These are phyloP conservation scores for Blastobotrys persicus DNA, from an alignment of 1,139 yeast species.

Conservation along the genomic window DNA sequence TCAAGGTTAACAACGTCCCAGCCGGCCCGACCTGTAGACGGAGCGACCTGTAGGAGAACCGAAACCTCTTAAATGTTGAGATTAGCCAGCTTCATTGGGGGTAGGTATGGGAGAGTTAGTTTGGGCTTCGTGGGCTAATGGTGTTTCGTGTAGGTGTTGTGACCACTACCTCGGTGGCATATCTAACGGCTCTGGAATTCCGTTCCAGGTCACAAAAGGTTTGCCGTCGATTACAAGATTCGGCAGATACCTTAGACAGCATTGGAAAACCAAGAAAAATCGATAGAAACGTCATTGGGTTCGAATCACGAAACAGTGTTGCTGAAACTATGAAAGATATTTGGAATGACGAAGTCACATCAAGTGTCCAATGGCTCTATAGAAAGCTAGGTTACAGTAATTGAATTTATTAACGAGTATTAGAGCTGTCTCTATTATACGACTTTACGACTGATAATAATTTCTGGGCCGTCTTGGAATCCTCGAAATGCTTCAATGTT, in stretches of 20 bases:
- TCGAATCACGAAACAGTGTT: slow-evolving; percentile 46
- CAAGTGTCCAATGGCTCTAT: slow-evolving; percentile 62
- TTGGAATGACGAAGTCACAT: slow-evolving; percentile 77
- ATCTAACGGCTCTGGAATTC: slow-evolving; percentile 61
- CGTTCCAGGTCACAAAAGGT: slow-evolving; percentile 49
- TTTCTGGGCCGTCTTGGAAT: no score
- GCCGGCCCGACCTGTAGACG: background rate
- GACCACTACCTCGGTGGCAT: slow-evolving; percentile 61
- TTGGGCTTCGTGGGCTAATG: no score
- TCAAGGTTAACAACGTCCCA: background rate
- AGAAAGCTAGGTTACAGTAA: slow-evolving; percentile 16
- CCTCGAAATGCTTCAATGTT: no score
- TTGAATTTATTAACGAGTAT: background rate
- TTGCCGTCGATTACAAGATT: slow-evolving; percentile 48
- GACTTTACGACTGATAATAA: no score
- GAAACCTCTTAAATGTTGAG: slow-evolving; percentile 55
- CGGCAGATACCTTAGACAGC: slow-evolving; percentile 48
- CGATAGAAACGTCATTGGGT: slow-evolving; percentile 36
- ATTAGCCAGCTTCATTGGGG: slow-evolving; percentile 66
- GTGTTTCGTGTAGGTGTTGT: slow-evolving; percentile 50
- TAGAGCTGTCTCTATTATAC: no score
- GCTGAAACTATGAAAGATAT: slow-evolving; percentile 70
- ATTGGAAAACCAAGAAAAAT: slow-evolving; percentile 36
- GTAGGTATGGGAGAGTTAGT: slow-evolving; percentile 28
- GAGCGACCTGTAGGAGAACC: no score